Evolutionary conservation across 2,329 filamentous ascomycete genomes (phyloP).

Genomic region (Xylaria sp.): DNA sequence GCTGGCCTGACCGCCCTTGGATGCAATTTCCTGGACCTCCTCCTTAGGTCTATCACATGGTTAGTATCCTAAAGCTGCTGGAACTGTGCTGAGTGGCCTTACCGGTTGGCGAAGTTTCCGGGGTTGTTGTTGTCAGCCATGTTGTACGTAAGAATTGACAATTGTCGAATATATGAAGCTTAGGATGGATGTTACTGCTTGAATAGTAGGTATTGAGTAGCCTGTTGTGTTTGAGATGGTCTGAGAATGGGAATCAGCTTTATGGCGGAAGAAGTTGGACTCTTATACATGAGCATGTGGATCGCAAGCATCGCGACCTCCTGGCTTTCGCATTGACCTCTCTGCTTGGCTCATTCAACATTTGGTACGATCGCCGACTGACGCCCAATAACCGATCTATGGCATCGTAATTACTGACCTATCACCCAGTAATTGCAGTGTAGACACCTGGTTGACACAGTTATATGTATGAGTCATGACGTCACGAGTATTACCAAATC

Average conservation of each 20-base stretch:
- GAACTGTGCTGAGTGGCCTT: not conserved
- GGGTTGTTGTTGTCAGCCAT: constrained; percentile 26
- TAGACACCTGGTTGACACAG: not conserved
- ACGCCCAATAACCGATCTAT: not conserved
- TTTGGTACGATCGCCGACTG: not conserved
- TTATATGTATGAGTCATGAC: not conserved
- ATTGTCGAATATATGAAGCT: not conserved
- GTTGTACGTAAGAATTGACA: not conserved
- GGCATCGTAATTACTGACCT: not conserved
- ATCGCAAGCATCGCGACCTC: too few relatives aligned
- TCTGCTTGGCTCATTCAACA: not conserved
- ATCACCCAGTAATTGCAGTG: not conserved
- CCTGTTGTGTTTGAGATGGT: not conserved
- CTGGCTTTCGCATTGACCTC: not conserved
- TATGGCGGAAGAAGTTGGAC: too few relatives aligned
- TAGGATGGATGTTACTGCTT: not conserved
- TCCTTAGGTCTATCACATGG: constrained; percentile 27
- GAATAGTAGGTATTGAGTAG: not conserved
- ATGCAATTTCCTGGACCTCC: constrained; percentile 32
- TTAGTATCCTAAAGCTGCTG: not conserved
- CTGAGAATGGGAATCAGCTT: too few relatives aligned
- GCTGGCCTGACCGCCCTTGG: constrained; percentile 29
- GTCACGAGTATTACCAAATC: not conserved
- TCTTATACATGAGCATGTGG: too few relatives aligned
- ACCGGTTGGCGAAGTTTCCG: constrained; percentile 37